A percentile compares a stretch with the other conserved stretches of the same genome.
These are phyloP conservation scores for Barnettozyma sucrosica DNA, from an alignment of 805 yeast genomes.

Conservation along the genomic window DNA sequence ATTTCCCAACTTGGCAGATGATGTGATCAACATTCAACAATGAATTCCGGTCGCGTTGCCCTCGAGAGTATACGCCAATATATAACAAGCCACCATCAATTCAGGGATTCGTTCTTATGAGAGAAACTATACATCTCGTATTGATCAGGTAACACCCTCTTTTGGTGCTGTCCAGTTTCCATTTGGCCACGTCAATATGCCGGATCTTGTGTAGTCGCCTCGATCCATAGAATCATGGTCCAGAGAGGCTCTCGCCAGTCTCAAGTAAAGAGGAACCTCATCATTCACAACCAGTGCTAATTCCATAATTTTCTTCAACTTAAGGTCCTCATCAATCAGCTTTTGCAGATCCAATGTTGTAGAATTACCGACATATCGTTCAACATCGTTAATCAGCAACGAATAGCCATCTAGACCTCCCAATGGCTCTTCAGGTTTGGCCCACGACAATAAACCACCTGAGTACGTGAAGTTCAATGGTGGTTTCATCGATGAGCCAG, in stretches of 20 bases:
- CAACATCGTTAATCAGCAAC: conserved; percentile 72
- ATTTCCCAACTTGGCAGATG: no score
- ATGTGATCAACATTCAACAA: no score
- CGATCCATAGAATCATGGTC: conserved; percentile 28
- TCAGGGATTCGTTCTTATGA: no score
- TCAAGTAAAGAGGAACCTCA: conserved; percentile 40
- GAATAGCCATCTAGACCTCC: conserved; percentile 48
- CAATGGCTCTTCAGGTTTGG: conserved; percentile 12
- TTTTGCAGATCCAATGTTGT: conserved; percentile 38
- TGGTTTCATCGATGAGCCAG: conserved; percentile 45
- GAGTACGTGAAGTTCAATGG: conserved; percentile 35
- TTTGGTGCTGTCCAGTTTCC: conserved; percentile 47
- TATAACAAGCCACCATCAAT: no score
- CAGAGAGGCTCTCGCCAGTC: conserved; percentile 45
- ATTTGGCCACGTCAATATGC: conserved; percentile 50
- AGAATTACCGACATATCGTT: conserved; percentile 56
- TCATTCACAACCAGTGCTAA: conserved; percentile 24
- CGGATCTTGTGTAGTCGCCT: conserved; percentile 68
- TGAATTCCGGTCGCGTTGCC: not conserved
- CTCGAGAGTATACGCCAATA: not conserved
- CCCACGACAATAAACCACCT: conserved; percentile 27
- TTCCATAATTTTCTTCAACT: conserved; percentile 27
- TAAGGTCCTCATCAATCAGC: conserved; percentile 28
- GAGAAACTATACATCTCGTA: no score
- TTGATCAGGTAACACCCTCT: conserved; percentile 44